phyloP scores from a whole-genome alignment of 352 stramenopile genomes.

The Elongisporangium senticosum region DNA sequence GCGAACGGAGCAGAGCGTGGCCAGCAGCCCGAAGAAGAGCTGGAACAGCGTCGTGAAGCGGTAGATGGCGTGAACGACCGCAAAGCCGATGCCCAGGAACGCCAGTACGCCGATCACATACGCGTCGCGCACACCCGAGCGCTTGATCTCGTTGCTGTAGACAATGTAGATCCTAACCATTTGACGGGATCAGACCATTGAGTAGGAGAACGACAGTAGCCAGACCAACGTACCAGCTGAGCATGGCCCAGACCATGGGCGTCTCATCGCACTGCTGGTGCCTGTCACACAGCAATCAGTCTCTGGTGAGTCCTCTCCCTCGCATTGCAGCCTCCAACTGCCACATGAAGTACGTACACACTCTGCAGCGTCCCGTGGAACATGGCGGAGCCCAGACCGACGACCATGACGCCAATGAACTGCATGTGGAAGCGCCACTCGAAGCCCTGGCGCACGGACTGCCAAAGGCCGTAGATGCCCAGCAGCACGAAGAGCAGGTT shows the following conservation, averaged over 20 bases:
- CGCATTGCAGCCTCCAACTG: background rate
- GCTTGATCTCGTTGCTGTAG: conserved; percentile 66
- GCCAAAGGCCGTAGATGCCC: conserved; percentile 66
- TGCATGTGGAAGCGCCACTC: conserved; percentile 73
- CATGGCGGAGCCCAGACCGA: conserved; percentile 74
- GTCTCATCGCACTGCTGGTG: conserved; percentile 83
- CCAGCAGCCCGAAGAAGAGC: conserved; percentile 66
- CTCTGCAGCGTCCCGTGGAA: conserved; percentile 84
- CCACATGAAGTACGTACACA: conserved; percentile 26
- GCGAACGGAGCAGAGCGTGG: conserved; percentile 38
- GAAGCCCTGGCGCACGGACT: conserved; percentile 57
- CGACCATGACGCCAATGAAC: conserved; percentile 74
- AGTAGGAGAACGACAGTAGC: background rate
- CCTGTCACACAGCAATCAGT: conserved; percentile 4
- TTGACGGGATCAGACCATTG: background rate
- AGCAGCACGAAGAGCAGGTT: conserved; percentile 75
- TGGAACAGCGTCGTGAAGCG: conserved; percentile 77
- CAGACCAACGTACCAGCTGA: conserved; percentile 40
- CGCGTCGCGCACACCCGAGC: conserved; percentile 32
- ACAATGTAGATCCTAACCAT: conserved; percentile 69
- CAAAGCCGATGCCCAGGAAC: conserved; percentile 52
- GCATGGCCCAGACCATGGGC: conserved; percentile 83
- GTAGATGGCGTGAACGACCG: conserved; percentile 68
- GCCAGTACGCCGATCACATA: conserved; percentile 46
- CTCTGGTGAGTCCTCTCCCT: background rate